Conservation (phyloP, 768 basidiomycete species). For the Lactarius sp. region DNA sequence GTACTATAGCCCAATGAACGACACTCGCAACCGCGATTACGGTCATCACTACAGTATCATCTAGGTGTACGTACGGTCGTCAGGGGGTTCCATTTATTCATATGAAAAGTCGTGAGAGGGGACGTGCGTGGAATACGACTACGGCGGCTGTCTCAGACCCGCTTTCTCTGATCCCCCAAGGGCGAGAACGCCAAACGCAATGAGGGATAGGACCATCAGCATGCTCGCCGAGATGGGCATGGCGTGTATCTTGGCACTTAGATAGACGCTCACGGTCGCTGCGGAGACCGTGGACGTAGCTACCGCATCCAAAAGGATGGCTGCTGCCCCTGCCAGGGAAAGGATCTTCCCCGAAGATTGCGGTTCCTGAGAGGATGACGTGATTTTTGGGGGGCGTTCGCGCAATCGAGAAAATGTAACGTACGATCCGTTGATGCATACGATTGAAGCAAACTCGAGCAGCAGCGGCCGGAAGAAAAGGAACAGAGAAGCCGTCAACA, state of each 20-base stretch:
- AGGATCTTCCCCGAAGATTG: conserved; percentile 20
- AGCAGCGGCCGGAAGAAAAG: conserved; percentile 23
- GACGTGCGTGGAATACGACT: no score
- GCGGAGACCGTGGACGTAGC: conserved; percentile 25
- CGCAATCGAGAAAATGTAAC: background rate
- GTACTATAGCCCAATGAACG: conserved; percentile 22
- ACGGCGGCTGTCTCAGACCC: no score
- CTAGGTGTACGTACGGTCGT: background rate
- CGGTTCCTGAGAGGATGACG: background rate
- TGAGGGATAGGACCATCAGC: no score
- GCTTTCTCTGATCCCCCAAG: no score
- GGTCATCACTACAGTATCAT: conserved; percentile 15
- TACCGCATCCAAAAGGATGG: conserved; percentile 23
- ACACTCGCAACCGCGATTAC: conserved; percentile 12
- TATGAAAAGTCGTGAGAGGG: no score
- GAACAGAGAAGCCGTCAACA: conserved; percentile 21
- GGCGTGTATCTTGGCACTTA: conserved; percentile 20
- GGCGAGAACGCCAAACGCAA: no score
- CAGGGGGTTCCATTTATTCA: background rate
- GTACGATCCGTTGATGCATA: conserved; percentile 21
- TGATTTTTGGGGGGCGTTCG: background rate
- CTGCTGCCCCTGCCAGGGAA: conserved; percentile 22
- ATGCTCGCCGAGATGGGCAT: conserved; percentile 21
- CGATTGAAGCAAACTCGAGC: conserved; percentile 17
- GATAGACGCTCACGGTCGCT: conserved; percentile 24